Evolutionary conservation across 129 eudicot genomes (phyloP), one percentile per base, ranked within the genome.

Genomic region (Flaveria ramosissima): DNA sequence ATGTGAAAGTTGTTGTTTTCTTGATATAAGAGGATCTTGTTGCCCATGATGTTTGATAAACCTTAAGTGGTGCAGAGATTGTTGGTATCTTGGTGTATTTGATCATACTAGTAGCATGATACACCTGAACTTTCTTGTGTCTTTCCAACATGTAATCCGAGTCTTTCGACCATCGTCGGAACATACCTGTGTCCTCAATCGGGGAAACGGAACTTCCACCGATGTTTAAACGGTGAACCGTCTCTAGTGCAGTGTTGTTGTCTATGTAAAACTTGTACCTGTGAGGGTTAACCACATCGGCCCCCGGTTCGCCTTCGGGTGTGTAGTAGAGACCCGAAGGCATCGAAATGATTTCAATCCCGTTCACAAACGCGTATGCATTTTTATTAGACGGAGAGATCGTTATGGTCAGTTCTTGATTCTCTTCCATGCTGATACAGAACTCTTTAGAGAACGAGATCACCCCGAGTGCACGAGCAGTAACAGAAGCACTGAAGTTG

Each of bases 291-390:
- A 87, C 70, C 15, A 71, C 84, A 23, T 57, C 66, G 8, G 78
- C 77, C n/a, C 88, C 88, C 3, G 30, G 73, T 78, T 81, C 78
- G 12, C 84, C 86, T 70, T 57, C 83, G n/a, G 60, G 80, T 13
- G 83, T 82, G 81, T 83, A 81, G 23, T 86, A 85, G 51, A 88
- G 84, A 41, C 69, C 81, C 2, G 73, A 52, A 15, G 92, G 89
- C 80, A 88, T 82, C 2, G 92, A 85, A 50, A 85, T 72, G 39
- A 88, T 75, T 66, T 88, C 92, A 13, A 88, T 85, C 4, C 89
- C 89, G 48, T 83, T 85, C 46, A 85, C 70, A 70, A 84, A 88
- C 17, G 78, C 87, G 42, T 84, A 85, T 12, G 70, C 24, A 27
- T 86, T 70, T 26, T 41, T 43, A 21, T 66, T 8, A 53, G 83